These are phyloP conservation scores for Calonectria leucothoes DNA, from an alignment of 2,329 filamentous ascomycete genomes.

Conservation along the genomic window DNA sequence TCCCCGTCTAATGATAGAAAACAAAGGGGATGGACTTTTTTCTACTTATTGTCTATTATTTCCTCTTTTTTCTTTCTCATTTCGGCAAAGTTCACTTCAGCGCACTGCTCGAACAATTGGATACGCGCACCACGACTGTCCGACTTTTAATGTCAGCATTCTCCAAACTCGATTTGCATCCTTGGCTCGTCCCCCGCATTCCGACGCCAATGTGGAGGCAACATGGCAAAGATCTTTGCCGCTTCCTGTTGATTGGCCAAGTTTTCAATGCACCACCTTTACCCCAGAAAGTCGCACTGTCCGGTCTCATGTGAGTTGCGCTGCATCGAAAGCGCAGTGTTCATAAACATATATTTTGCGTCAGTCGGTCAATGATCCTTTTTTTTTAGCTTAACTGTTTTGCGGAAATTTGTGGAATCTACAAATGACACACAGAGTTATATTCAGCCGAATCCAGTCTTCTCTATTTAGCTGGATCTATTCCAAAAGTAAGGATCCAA, in stretches of 20 bases:
- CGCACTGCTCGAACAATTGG: background rate
- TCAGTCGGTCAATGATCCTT: too few relatives aligned
- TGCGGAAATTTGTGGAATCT: too few relatives aligned
- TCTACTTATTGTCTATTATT: background rate
- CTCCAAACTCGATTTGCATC: background rate
- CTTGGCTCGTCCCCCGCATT: background rate
- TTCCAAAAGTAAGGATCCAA: too few relatives aligned
- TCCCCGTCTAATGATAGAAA: too few relatives aligned
- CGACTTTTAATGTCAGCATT: background rate
- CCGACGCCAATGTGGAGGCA: background rate
- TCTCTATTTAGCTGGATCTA: too few relatives aligned
- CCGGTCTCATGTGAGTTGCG: too few relatives aligned
- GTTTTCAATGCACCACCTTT: background rate
- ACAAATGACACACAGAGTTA: too few relatives aligned
- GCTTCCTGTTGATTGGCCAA: slow-evolving; percentile 11
- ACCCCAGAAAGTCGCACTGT: background rate
- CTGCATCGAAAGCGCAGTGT: background rate
- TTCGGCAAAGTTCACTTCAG: background rate
- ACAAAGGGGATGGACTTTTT: background rate
- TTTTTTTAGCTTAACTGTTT: too few relatives aligned
- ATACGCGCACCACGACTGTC: background rate
- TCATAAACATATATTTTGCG: background rate
- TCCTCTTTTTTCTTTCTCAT: background rate
- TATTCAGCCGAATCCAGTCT: too few relatives aligned
- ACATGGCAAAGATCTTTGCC: slow-evolving; percentile 25